Evolutionary conservation across 2,329 filamentous ascomycete species (phyloP).

Genomic region (Phialophora expanda): DNA sequence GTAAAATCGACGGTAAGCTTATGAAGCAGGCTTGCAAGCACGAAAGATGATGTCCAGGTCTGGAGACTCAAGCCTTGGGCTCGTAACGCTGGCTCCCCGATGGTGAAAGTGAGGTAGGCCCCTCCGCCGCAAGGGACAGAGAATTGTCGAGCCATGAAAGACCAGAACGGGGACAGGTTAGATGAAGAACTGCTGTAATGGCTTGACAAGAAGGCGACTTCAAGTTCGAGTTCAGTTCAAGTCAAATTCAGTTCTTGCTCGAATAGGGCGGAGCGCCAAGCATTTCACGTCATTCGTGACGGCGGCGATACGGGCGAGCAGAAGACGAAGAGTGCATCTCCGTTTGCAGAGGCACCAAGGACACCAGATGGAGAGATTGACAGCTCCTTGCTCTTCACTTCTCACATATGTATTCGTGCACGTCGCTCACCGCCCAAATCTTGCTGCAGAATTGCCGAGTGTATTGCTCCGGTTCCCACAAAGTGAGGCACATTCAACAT

Average conservation of each 20-base stretch:
- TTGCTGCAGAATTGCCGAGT: background rate
- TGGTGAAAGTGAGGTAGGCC: conserved; percentile 65
- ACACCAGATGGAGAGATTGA: background rate
- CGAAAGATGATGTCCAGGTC: conserved; percentile 90
- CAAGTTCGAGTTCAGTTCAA: background rate
- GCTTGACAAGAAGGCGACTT: background rate
- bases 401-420: background rate
- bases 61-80: conserved; percentile 88
- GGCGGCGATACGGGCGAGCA: background rate
- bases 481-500: background rate
- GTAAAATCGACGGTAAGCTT: conserved; percentile 38
- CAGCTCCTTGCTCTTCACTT: background rate
- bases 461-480: background rate
- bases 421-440: background rate
- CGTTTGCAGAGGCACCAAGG: background rate
- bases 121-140: conserved; percentile 56
- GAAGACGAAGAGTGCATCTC: background rate
- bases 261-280: background rate
- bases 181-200: background rate
- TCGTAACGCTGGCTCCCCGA: conserved; percentile 84
- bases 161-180: background rate
- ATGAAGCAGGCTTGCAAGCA: conserved; percentile 75
- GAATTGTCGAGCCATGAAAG: conserved; percentile 63
- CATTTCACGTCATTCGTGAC: background rate
- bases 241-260: background rate